Evolutionary conservation across 179 eudicot species (phyloP).

Genomic region (Camellia oleifera): DNA sequence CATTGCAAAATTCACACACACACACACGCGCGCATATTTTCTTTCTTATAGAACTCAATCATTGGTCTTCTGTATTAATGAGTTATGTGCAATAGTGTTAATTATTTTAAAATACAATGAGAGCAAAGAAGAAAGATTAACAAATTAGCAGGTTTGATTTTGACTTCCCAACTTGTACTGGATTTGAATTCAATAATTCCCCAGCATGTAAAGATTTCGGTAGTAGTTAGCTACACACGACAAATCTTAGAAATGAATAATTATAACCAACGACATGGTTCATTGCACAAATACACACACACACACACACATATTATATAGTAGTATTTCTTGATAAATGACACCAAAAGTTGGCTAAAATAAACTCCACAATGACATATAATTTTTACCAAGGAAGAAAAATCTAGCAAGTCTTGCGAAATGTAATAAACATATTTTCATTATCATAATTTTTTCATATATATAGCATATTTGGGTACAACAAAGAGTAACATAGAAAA

Average conservation of each 20-base stretch:
- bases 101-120: not conserved
- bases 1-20: too few species aligned
- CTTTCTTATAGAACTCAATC: too few species aligned
- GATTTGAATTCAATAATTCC: too few species aligned
- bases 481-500: constrained; percentile 22
- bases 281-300: too few species aligned
- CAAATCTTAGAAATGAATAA: too few species aligned
- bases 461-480: constrained; percentile 22
- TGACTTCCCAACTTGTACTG: not conserved
- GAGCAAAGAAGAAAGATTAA: not conserved
- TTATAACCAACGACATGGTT: too few species aligned
- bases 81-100: not conserved
- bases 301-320: too few species aligned
- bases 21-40: too few species aligned
- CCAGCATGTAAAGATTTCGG: too few species aligned
- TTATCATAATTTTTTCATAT: constrained; percentile 9
- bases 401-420: not conserved
- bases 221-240: too few species aligned
- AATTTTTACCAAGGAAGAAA: not conserved
- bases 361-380: not conserved
- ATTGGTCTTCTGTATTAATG: not conserved
- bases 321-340: too few species aligned
- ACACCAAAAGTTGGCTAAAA: too few species aligned
- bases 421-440: not conserved
- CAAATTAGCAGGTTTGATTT: not conserved